These are phyloP conservation scores for Dipteronia sinensis DNA, from an alignment of 345 rosid genomes.

Conservation along the genomic window DNA sequence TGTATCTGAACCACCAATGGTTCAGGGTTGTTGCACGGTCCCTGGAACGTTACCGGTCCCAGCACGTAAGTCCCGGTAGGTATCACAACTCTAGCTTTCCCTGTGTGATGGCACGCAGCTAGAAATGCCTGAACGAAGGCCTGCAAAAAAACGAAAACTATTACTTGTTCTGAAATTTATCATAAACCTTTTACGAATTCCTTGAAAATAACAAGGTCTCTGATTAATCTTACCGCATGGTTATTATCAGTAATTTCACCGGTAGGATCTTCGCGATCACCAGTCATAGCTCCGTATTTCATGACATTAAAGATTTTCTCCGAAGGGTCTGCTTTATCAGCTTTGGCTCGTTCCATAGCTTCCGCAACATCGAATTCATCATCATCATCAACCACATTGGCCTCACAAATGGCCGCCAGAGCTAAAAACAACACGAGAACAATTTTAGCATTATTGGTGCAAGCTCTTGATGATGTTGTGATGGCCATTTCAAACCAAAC, in stretches of 20 bases:
- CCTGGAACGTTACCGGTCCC: conserved; percentile 38
- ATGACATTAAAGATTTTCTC: conserved; percentile 48
- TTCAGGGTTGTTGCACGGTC: conserved; percentile 41
- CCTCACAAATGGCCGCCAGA: conserved; percentile 5
- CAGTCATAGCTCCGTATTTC: conserved; percentile 37
- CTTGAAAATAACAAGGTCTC: neutral
- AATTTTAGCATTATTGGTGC: neutral
- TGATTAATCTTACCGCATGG: conserved; percentile 30
- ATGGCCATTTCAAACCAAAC: conserved; percentile 8
- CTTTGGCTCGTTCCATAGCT: neutral
- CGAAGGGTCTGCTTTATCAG: conserved; percentile 8
- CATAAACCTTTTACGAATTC: too few relatives aligned
- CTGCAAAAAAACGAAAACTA: conserved; percentile 17
- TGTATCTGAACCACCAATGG: conserved; percentile 38
- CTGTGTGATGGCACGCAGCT: conserved; percentile 40
- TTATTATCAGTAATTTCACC: conserved; percentile 1
- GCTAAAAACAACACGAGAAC: conserved; percentile 10
- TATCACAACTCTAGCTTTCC: conserved; percentile 42
- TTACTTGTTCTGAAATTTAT: too few relatives aligned
- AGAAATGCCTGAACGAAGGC: conserved; percentile 39
- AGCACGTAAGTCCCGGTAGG: conserved; percentile 40
- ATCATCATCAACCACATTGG: neutral
- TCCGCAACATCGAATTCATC: neutral
- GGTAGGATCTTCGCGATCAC: conserved; percentile 27
- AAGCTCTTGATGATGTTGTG: conserved; percentile 8